Base-by-base conservation (phyloP, 768 basidiomycete genomes). In the Pilatotrama ljubarskyi region DNA sequence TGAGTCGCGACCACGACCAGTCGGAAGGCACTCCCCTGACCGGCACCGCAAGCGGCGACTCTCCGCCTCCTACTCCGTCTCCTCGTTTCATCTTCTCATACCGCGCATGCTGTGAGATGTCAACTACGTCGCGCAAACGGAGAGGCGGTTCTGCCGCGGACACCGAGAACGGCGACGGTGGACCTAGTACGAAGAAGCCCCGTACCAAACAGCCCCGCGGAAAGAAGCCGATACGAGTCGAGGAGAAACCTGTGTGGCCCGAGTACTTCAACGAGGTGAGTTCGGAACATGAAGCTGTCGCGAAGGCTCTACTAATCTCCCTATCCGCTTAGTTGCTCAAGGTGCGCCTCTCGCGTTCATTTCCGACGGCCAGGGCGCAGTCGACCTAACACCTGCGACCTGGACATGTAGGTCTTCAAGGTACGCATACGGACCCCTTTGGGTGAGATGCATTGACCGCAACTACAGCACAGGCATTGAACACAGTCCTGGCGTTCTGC, bases 401-500 rank as follows among this genome's bases (percentile, higher is more conserved):
- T 65, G 68, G 2, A 68, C 10, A 65, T 66, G 59, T 52, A 84
- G 77, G 74, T 83, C 22, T 78, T 75, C 71, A 77, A 82, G 74
- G 78, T 76, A 63, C 54, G 69, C 13, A 24, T 38, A 35, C 29
- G n/a, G 8, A 24, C 47, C n/a, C 17, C 4, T 7, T 25, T 20
- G 6, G 43, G n/a, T 2, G n/a, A 0, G 22, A 15, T 26, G 29
- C 40, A 25, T 36, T 15, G 5, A 8, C 4, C 29, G 7, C 22
- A 35, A 22, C 6, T 1, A 32, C 36, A 22, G 43, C 29, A 29
- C 51, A 95, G 91, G 91, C 93, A 10, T 76, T 95, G 47, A 95
- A 95, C 66, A 92, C 93, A 14, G 91, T 96, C 4, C 81, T 95
- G 40, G 93, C 90, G 0, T 96, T 96, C 68, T 81, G 93, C 38